Conservation (phyloP, 2,329 filamentous ascomycete genomes). For the Byssochlamys sp. region DNA sequence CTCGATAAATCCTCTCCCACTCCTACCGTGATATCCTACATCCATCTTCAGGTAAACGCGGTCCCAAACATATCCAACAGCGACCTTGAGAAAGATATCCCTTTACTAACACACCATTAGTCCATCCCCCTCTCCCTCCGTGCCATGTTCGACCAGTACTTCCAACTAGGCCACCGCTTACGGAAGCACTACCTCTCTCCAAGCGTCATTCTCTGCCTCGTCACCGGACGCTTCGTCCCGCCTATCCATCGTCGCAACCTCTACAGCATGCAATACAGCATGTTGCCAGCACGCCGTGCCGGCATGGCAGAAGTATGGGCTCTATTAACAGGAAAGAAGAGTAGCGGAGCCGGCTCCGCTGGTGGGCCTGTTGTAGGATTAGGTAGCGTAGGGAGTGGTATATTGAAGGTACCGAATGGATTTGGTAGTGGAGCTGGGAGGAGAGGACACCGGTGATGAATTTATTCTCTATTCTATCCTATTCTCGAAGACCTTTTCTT, state of each 20-base stretch:
- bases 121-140: constrained; percentile 80
- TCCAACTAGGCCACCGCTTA: constrained; percentile 82
- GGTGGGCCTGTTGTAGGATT: constrained; percentile 17
- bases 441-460: constrained; percentile 22
- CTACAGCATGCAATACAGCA: constrained; percentile 95
- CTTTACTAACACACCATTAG: constrained; percentile 34
- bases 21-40: constrained; percentile 61
- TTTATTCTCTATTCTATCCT: not conserved
- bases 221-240: constrained; percentile 85
- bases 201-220: constrained; percentile 73
- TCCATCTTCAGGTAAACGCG: constrained; percentile 64
- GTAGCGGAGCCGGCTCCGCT: constrained; percentile 14
- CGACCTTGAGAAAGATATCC: not conserved
- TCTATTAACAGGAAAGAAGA: constrained; percentile 48
- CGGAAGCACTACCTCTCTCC: constrained; percentile 91
- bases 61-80: not conserved
- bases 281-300: constrained; percentile 75
- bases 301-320: constrained; percentile 80
- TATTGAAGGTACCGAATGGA: constrained; percentile 24
- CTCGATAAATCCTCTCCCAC: constrained; percentile 35
- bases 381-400: constrained; percentile 17
- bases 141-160: constrained; percentile 97
- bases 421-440: constrained; percentile 25
- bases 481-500: not conserved
- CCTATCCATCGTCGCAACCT: constrained; percentile 90